Evolutionary conservation across 1,284 basidiomycete species (phyloP), one percentile per base, ranked within the genome.

Genomic region (Austropuccinia psidii): DNA sequence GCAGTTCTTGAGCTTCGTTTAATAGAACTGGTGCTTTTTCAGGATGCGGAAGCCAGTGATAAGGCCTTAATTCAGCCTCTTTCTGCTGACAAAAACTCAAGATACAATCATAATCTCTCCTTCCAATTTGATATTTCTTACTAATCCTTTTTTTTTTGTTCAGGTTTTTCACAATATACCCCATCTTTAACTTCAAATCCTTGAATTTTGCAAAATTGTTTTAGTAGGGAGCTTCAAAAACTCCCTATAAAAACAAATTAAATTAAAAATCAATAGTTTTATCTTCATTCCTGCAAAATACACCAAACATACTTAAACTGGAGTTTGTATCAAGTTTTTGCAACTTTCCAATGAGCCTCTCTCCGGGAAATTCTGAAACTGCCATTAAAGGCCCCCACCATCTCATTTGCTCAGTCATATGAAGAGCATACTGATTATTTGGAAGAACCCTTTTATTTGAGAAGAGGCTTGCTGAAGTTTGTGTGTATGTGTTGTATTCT

Each of bases 341-440:
- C 0, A 67, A 37, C 21, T 54, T 39, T 2, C 65, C 65, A 55
- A 33, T 54, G 13, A 67, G 24, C 13, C 39, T 4, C 24, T 68
- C 52, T 11, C 66, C 66, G 29, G 66, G 27, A 47, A 68, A 68
- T 41, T 68, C 47, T 19, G 66, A 57, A 19, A 68, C 52, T n/a
- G 11, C 21, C 13, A 52, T 55, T 1, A 57, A 52, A 47, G 66
- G 39, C 1, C 64, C 64, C 64, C 64, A 66, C 64, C 64, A 66
- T 19, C 27, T 13, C 19, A 66, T 29, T 21, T 66, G 64, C 0
- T n/a, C 15, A 29, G 47, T 7, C 9, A 66, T 13, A 17, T 66
- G 64, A 4, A 66, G 19, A 3, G 64, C 64, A 24, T 66, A 66
- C n/a, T 66, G 64, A 66, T 66, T 43, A 54, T 66, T 66, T 2